Percentiles rank a stretch among this genome's conserved stretches.
phyloP scores from a whole-genome alignment of 2,329 filamentous ascomycete species.

The Colletotrichum sp. region DNA sequence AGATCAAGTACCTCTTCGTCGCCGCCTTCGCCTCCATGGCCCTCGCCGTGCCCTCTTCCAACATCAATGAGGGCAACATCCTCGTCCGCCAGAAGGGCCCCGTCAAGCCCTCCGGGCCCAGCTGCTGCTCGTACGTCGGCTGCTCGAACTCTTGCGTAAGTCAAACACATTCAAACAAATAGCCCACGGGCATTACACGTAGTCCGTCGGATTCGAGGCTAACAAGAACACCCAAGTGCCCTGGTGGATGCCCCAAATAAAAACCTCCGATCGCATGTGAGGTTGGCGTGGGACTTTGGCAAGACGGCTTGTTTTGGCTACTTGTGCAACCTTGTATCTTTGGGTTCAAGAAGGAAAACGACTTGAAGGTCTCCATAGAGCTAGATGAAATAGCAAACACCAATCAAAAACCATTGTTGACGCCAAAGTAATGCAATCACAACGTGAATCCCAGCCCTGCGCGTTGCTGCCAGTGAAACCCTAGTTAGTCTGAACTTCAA shows the following conservation, averaged over 20 bases:
- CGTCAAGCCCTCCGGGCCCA: not conserved
- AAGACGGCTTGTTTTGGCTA: not conserved
- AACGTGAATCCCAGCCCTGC: not conserved
- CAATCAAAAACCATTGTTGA: not conserved
- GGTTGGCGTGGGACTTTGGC: not conserved
- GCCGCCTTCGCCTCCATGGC: not conserved
- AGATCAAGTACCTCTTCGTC: not conserved
- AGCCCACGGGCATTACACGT: too few relatives aligned
- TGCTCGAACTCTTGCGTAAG: not conserved
- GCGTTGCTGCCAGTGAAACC: fast-evolving
- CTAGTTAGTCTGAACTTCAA: not conserved
- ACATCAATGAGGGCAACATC: not conserved
- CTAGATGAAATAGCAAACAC: not conserved
- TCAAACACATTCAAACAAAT: not conserved
- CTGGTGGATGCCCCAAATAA: not conserved
- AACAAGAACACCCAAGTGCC: not conserved
- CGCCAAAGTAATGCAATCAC: not conserved
- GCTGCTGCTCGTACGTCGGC: not conserved
- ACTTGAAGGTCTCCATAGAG: fast-evolving
- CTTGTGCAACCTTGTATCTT: not conserved
- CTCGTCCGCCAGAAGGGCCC: not conserved
- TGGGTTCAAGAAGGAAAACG: too few relatives aligned
- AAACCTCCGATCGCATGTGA: not conserved
- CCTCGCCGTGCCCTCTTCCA: not conserved
- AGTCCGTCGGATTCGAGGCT: not conserved